Percentiles rank a stretch among this genome's conserved stretches.
phyloP scores from a whole-genome alignment of 2,329 filamentous ascomycete species.

The Talaromyces sp. region DNA sequence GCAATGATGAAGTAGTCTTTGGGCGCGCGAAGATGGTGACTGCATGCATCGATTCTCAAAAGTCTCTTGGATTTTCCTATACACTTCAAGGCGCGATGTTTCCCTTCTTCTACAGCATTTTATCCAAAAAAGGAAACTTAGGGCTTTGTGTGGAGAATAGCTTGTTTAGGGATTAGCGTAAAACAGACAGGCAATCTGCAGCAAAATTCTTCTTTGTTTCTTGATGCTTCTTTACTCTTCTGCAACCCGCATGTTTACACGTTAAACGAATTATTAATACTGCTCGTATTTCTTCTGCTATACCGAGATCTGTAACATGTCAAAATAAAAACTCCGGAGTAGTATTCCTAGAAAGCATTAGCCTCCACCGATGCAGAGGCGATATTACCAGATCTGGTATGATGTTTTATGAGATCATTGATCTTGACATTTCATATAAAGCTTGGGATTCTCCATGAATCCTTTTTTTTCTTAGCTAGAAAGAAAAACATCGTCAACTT shows the following conservation, averaged over 20 bases:
- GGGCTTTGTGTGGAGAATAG: constrained; percentile 8
- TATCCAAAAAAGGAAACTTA: constrained; percentile 2
- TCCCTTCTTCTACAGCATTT: neutral
- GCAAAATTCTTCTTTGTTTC: neutral
- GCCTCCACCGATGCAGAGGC: neutral
- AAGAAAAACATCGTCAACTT: too few species aligned
- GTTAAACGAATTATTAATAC: neutral
- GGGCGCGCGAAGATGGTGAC: too few species aligned
- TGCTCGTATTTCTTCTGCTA: neutral
- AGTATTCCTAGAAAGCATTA: constrained; percentile 2
- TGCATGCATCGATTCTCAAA: too few species aligned
- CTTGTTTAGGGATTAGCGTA: neutral
- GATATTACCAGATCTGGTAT: neutral
- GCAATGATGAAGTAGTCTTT: neutral
- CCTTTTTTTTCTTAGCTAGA: neutral
- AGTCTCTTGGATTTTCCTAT: too few species aligned
- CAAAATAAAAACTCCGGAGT: neutral
- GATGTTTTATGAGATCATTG: constrained; percentile 5
- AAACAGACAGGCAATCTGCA: neutral
- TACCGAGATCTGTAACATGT: neutral
- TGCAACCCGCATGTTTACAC: neutral
- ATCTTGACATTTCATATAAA: neutral
- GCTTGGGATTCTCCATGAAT: neutral
- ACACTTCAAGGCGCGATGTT: too few species aligned
- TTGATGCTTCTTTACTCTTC: neutral